A percentile compares a stretch with the other conserved stretches of the same genome.
These are phyloP conservation scores for Mycocentrospora acerina DNA, from an alignment of 2,329 filamentous ascomycete genomes.

Conservation along the genomic window DNA sequence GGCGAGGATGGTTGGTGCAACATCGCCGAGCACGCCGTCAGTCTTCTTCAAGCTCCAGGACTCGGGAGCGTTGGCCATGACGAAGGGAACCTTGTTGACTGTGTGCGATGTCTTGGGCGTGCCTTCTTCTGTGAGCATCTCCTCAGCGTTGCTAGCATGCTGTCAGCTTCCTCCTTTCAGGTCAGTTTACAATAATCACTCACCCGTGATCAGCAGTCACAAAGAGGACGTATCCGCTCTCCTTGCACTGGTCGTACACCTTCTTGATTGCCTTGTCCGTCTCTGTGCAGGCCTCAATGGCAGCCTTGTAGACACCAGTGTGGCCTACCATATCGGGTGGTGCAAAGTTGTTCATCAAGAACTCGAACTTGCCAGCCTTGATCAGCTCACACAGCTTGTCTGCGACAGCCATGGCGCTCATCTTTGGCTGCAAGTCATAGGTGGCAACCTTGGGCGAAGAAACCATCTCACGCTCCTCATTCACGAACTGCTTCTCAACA, in stretches of 20 bases:
- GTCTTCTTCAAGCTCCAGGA: constrained; percentile 84
- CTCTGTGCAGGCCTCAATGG: constrained; percentile 77
- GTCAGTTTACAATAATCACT: constrained; percentile 26
- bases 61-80: constrained; percentile 95
- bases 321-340: constrained; percentile 99
- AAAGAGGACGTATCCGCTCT: constrained; percentile 89
- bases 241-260: constrained; percentile 91
- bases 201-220: constrained; percentile 92
- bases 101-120: constrained; percentile 98
- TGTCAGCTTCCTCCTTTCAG: constrained; percentile 20
- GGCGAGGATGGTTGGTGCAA: constrained; percentile 89
- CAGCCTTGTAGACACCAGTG: constrained; percentile 95
- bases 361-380: constrained; percentile 81
- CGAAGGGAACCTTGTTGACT: constrained; percentile 94
- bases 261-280: constrained; percentile 93
- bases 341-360: constrained; percentile 99
- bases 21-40: constrained; percentile 90
- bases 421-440: constrained; percentile 92
- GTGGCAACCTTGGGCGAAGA: constrained; percentile 93
- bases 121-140: constrained; percentile 96
- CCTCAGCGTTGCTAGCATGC: constrained; percentile 77
- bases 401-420: constrained; percentile 89
- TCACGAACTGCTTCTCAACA: constrained; percentile 91
- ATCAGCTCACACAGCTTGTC: constrained; percentile 89
- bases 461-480: constrained; percentile 91